These are phyloP conservation scores for Stylonectria norvegica DNA, from an alignment of 2,329 filamentous ascomycete genomes.

Conservation along the genomic window DNA sequence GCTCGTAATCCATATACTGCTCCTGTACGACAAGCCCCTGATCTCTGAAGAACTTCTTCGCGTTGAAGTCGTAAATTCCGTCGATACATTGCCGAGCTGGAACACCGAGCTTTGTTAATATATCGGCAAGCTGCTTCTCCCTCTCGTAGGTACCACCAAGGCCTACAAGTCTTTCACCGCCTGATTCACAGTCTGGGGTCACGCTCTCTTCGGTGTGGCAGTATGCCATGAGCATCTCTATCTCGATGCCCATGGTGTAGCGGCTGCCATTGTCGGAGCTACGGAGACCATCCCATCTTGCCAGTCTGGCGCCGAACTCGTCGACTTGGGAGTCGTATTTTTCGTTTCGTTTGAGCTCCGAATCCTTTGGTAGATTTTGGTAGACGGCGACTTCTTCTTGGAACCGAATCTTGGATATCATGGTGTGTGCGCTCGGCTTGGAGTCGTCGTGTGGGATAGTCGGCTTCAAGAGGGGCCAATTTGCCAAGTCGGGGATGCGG, in stretches of 20 bases:
- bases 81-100: too few relatives aligned
- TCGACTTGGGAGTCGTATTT: not conserved
- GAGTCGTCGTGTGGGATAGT: conserved; percentile 1
- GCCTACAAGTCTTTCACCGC: too few relatives aligned
- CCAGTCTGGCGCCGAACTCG: not conserved
- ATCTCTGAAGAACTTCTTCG: too few relatives aligned
- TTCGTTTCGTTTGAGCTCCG: not conserved
- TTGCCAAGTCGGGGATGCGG: conserved; percentile 7
- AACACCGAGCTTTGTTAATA: too few relatives aligned
- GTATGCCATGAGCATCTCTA: conserved; percentile 15
- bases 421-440: not conserved
- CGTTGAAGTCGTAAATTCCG: too few relatives aligned
- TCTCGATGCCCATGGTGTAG: conserved; percentile 21
- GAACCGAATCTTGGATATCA: not conserved
- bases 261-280: not conserved
- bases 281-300: not conserved
- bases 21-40: too few relatives aligned
- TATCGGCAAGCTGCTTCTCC: too few relatives aligned
- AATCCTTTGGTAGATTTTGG: not conserved
- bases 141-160: too few relatives aligned
- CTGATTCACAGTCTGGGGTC: too few relatives aligned
- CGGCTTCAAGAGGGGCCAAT: conserved; percentile 4
- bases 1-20: not conserved
- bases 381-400: not conserved
- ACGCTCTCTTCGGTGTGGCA: too few relatives aligned